Conservation (phyloP, 495 filamentous ascomycete species). For the Margaritispora aquatica region DNA sequence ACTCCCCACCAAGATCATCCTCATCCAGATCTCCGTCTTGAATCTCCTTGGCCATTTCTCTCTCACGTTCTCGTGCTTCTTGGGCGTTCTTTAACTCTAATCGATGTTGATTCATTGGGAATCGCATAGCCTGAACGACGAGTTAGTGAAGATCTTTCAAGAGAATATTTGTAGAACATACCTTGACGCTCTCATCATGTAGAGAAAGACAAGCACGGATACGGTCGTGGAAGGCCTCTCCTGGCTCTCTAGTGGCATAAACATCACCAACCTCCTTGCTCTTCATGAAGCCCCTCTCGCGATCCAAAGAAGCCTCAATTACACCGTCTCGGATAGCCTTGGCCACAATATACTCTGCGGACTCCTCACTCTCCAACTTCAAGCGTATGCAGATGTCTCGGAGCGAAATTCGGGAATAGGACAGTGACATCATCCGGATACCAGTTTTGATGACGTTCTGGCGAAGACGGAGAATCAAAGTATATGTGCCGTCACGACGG, state of each 20-base stretch:
- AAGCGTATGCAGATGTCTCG: constrained; percentile 95
- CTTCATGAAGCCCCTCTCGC: constrained; percentile 96
- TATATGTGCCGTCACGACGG: constrained; percentile 91
- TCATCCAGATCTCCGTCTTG: constrained; percentile 97
- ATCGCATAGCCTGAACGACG: constrained; percentile 77
- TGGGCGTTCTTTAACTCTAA: constrained; percentile 96
- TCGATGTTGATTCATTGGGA: constrained; percentile 99
- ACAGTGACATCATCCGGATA: constrained; percentile 97
- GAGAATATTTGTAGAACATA: constrained; percentile 32
- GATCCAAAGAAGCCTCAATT: constrained; percentile 91
- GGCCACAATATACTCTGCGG: constrained; percentile 96
- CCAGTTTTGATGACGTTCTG: constrained; percentile 99
- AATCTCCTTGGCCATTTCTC: constrained; percentile 98
- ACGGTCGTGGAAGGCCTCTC: constrained; percentile 94
- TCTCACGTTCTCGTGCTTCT: constrained; percentile 90
- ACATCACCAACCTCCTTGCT: constrained; percentile 93
- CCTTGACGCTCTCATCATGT: constrained; percentile 97
- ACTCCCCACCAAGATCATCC: constrained; percentile 93
- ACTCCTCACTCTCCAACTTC: constrained; percentile 88
- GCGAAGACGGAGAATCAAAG: constrained; percentile 83
- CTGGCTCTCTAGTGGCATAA: constrained; percentile 91
- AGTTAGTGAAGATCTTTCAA: neutral
- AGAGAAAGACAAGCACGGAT: constrained; percentile 85
- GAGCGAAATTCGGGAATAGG: constrained; percentile 95
- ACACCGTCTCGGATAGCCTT: constrained; percentile 98